phyloP scores from a whole-genome alignment of 2,329 filamentous ascomycete species.

The Calonectria ilicicola region DNA sequence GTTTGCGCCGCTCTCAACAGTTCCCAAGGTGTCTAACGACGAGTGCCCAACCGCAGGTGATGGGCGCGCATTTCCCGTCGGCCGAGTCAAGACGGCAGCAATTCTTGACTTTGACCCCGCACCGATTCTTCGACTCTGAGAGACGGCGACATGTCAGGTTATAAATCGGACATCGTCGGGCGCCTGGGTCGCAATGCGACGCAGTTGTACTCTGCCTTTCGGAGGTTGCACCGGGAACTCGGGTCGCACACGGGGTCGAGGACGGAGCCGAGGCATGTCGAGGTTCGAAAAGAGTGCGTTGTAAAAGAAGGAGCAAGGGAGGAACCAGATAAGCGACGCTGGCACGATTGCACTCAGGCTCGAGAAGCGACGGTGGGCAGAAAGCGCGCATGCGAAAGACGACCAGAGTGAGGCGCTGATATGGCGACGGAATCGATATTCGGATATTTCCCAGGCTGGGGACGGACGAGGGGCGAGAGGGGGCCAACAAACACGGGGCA shows the following conservation, averaged over 20 bases:
- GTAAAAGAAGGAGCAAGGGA: neutral
- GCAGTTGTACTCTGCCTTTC: conserved; percentile 21
- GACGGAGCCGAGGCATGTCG: conserved; percentile 16
- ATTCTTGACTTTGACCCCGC: conserved; percentile 5
- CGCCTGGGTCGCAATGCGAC: conserved; percentile 8
- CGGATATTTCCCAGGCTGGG: conserved; percentile 3
- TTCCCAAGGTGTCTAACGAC: neutral
- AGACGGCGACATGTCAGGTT: neutral
- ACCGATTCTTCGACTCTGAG: neutral
- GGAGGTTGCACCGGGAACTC: conserved; percentile 28
- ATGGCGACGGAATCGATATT: conserved; percentile 1
- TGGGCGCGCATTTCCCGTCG: conserved; percentile 9
- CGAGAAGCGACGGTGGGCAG: neutral
- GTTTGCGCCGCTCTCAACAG: neutral
- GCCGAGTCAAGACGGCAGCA: neutral
- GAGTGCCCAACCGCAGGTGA: neutral
- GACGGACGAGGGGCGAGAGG: conserved; percentile 19
- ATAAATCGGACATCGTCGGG: neutral
- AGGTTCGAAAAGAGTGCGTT: conserved; percentile 19
- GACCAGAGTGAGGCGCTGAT: neutral
- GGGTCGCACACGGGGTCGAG: conserved; percentile 39
- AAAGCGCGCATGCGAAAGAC: neutral
- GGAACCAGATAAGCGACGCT: neutral
- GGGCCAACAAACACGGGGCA: neutral
- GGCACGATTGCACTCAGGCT: neutral